phyloP scores from a whole-genome alignment of 306 rosid genomes.

The Abrus precatorius region DNA sequence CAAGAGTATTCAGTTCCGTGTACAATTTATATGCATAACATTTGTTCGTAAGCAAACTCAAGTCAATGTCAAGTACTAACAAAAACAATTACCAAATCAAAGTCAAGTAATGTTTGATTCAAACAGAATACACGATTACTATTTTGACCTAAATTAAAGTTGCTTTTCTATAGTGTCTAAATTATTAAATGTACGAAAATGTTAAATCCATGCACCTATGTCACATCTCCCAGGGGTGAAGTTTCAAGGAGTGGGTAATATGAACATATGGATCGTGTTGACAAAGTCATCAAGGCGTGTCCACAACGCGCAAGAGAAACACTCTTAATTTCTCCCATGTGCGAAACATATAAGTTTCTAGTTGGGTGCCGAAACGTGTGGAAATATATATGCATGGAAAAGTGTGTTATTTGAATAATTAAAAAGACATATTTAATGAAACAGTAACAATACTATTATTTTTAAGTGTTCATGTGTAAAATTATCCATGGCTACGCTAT shows the following conservation, averaged over 20 bases:
- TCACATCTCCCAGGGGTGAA: not conserved
- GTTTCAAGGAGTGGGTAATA: not conserved
- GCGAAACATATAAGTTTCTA: no score
- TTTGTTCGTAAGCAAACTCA: not conserved
- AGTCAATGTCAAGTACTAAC: not conserved
- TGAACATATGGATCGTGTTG: no score
- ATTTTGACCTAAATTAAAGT: not conserved
- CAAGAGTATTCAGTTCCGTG: not conserved
- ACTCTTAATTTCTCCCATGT: no score
- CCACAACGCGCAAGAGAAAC: no score
- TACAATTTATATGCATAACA: not conserved
- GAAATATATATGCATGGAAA: no score
- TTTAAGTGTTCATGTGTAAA: no score
- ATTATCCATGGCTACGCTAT: no score
- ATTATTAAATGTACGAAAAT: not conserved
- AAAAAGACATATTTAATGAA: no score
- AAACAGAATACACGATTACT: not conserved
- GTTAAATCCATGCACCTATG: not conserved
- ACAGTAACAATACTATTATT: no score
- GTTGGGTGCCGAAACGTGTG: no score
- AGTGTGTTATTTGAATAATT: no score
- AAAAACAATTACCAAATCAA: not conserved
- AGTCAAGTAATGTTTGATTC: not conserved
- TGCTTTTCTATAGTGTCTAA: not conserved
- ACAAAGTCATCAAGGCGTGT: no score